These are phyloP conservation scores for Hypoxylon rubiginosum DNA, from an alignment of 2,329 filamentous ascomycete genomes.

Conservation along the genomic window DNA sequence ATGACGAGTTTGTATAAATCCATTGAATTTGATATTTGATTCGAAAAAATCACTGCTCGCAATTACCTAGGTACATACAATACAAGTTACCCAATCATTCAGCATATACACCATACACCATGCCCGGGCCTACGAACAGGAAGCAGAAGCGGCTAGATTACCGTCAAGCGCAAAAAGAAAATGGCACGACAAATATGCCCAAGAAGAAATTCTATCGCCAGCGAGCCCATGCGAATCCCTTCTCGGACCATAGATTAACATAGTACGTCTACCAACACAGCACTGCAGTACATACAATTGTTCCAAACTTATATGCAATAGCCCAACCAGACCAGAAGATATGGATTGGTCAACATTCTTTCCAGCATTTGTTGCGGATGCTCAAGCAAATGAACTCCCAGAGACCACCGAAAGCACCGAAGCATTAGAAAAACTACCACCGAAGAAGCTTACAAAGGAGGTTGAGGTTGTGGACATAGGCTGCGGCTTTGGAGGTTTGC, in stretches of 20 bases:
- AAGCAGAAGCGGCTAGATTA: constrained; percentile 76
- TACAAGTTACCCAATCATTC: background rate
- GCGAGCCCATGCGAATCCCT: constrained; percentile 96
- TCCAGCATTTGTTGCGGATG: constrained; percentile 74
- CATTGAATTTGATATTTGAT: constrained; percentile 1
- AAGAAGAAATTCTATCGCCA: constrained; percentile 98
- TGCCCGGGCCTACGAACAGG: constrained; percentile 66
- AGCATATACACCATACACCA: constrained; percentile 42
- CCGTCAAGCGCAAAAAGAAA: constrained; percentile 66
- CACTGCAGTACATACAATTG: constrained; percentile 41
- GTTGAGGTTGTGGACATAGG: constrained; percentile 97
- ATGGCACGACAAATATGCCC: constrained; percentile 74
- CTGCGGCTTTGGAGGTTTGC: constrained; percentile 92
- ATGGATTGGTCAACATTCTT: constrained; percentile 96
- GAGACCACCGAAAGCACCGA: constrained; percentile 37
- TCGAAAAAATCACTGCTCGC: background rate
- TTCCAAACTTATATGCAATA: constrained; percentile 56
- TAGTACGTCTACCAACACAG: constrained; percentile 73
- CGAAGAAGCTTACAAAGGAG: constrained; percentile 69
- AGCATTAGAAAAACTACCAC: constrained; percentile 25
- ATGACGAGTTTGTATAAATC: constrained; percentile 10
- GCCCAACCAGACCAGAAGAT: constrained; percentile 80
- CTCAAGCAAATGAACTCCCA: constrained; percentile 48
- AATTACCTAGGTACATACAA: background rate
- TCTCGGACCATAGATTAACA: constrained; percentile 89